Evolutionary conservation across 1,284 basidiomycete genomes (phyloP).

Genomic region (Ustilago esculenta): DNA sequence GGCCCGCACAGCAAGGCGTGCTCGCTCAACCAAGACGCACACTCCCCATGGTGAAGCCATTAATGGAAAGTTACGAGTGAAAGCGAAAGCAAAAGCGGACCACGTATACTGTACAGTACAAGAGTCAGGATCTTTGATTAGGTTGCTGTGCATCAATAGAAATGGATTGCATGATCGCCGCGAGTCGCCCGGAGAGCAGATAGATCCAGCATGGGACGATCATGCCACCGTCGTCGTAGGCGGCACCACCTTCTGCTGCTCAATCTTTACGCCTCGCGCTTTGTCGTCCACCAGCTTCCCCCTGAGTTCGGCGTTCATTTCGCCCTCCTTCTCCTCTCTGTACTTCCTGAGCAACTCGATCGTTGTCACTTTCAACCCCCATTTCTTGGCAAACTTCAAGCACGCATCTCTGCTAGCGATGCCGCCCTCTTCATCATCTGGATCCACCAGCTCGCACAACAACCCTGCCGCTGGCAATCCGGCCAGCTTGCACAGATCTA

Average conservation of each 20-base stretch:
- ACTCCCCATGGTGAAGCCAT: too few relatives aligned
- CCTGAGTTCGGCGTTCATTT: constrained; percentile 14
- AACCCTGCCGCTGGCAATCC: constrained; percentile 82
- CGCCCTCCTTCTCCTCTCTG: constrained; percentile 51
- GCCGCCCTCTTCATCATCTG: constrained; percentile 81
- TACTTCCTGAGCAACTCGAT: constrained; percentile 76
- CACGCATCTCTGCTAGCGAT: constrained; percentile 97
- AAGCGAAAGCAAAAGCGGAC: too few relatives aligned
- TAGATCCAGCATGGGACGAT: neutral
- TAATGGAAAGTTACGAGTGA: too few relatives aligned
- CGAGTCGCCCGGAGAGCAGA: too few relatives aligned
- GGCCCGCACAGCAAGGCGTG: too few relatives aligned
- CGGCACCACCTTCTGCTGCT: constrained; percentile 43
- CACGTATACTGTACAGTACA: too few relatives aligned
- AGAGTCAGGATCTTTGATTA: too few relatives aligned
- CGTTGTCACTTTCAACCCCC: constrained; percentile 92
- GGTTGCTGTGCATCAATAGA: too few relatives aligned
- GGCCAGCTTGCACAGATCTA: constrained; percentile 87
- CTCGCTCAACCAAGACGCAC: too few relatives aligned
- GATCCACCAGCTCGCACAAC: constrained; percentile 94
- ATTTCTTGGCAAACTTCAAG: constrained; percentile 86
- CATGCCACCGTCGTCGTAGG: constrained; percentile 14
- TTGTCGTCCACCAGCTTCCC: constrained; percentile 11
- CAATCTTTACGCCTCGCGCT: constrained; percentile 36
- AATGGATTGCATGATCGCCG: too few relatives aligned